These are phyloP conservation scores for Ceratocystis lukuohia DNA, from an alignment of 2,329 filamentous ascomycete species.

Conservation along the genomic window DNA sequence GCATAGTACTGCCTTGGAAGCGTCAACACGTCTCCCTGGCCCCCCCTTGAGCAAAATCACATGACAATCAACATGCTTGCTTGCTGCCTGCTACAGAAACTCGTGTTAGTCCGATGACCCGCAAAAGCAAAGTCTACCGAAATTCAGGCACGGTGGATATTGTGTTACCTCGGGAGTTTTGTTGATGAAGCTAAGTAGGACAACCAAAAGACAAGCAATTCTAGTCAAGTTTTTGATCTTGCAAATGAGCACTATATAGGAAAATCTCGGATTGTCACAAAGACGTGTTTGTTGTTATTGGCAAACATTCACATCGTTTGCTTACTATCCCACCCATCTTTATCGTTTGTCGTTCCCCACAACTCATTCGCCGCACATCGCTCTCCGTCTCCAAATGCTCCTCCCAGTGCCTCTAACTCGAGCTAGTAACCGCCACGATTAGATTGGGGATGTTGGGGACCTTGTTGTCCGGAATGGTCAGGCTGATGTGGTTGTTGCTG, in stretches of 20 bases:
- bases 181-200: background rate
- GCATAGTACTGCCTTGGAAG: too few relatives aligned
- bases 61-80: background rate
- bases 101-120: slow-evolving; percentile 8
- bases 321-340: background rate
- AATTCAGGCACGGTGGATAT: background rate
- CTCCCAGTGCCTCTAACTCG: background rate
- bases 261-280: background rate
- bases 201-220: background rate
- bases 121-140: background rate
- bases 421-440: slow-evolving; percentile 33
- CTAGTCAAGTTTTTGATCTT: background rate
- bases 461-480: background rate
- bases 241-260: background rate
- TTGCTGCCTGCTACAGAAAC: too few relatives aligned
- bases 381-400: background rate
- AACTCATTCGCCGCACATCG: background rate
- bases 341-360: background rate
- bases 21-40: background rate
- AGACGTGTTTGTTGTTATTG: background rate
- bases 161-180: slow-evolving; percentile 2
- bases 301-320: background rate
- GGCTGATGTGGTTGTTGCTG: slow-evolving; percentile 28
- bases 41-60: background rate
- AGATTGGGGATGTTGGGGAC: background rate